Conservation (phyloP, 1,284 basidiomycete genomes). For the Tetrapyrgos nigripes region DNA sequence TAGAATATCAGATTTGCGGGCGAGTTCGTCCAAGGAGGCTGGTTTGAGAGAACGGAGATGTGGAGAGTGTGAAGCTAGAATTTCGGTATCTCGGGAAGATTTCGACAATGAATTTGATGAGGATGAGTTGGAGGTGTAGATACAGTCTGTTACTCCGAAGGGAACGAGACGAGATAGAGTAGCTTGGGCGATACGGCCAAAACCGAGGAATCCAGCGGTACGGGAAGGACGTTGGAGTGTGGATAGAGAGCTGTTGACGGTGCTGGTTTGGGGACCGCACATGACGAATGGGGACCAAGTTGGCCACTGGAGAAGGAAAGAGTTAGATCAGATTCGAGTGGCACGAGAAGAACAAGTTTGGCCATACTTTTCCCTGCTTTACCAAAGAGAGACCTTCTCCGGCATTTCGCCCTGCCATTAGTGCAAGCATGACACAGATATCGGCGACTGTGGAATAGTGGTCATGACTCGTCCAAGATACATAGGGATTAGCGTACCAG, state of each 20-base stretch:
- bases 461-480: not conserved
- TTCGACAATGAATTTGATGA: conserved; percentile 48
- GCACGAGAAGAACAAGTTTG: not conserved
- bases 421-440: conserved; percentile 83
- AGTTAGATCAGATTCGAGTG: conserved; percentile 4
- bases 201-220: conserved; percentile 91
- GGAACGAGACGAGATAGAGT: conserved; percentile 79
- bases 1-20: conserved; percentile 78
- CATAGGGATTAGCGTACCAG: conserved; percentile 55
- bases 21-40: conserved; percentile 73
- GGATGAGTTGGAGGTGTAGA: conserved; percentile 67
- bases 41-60: conserved; percentile 52
- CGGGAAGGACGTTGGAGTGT: conserved; percentile 43
- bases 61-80: conserved; percentile 54
- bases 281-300: conserved; percentile 85
- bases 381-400: conserved; percentile 72
- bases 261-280: conserved; percentile 80
- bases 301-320: conserved; percentile 52
- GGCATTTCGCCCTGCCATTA: conserved; percentile 89
- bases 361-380: conserved; percentile 65
- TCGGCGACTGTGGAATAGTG: conserved; percentile 73
- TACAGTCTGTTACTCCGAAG: conserved; percentile 74
- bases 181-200: conserved; percentile 90
- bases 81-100: conserved; percentile 56
- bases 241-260: conserved; percentile 46